Evolutionary conservation across 1,139 yeast species (phyloP).

Genomic region (Suhomyces anneliseae): DNA sequence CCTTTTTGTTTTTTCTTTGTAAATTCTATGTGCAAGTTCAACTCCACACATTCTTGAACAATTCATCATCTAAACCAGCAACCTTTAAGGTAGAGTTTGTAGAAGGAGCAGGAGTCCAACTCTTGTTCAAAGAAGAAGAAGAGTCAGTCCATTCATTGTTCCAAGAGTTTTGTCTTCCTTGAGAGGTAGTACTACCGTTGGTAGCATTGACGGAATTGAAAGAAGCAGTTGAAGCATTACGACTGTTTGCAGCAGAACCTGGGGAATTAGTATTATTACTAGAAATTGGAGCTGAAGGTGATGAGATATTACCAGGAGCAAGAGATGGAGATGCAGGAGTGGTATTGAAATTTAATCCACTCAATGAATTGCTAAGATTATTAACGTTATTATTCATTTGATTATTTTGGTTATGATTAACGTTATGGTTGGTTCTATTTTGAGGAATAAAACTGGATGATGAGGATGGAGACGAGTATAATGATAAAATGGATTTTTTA

Average conservation of each 20-base stretch:
- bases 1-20: no score
- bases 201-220: constrained; percentile 6
- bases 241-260: constrained; percentile 3
- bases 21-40: constrained; percentile 3
- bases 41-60: constrained; percentile 42
- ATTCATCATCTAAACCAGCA: constrained; percentile 40
- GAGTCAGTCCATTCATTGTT: constrained; percentile 42
- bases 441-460: constrained; percentile 34
- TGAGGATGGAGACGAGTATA: constrained; percentile 72
- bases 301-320: not conserved
- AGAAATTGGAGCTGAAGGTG: not conserved
- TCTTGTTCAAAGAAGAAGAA: constrained; percentile 12
- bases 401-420: constrained; percentile 2
- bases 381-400: constrained; percentile 11
- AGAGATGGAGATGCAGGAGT: constrained; percentile 1
- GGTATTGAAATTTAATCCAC: constrained; percentile 33
- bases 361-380: constrained; percentile 33
- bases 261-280: constrained; percentile 1
- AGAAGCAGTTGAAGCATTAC: constrained; percentile 7
- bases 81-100: constrained; percentile 2
- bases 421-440: constrained; percentile 7
- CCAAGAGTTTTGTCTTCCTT: constrained; percentile 19
- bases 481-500: constrained; percentile 84
- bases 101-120: constrained; percentile 6
- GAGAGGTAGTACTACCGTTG: constrained; percentile 1